Conservation (phyloP, 345 rosid species). For the Ceriops tagal region DNA sequence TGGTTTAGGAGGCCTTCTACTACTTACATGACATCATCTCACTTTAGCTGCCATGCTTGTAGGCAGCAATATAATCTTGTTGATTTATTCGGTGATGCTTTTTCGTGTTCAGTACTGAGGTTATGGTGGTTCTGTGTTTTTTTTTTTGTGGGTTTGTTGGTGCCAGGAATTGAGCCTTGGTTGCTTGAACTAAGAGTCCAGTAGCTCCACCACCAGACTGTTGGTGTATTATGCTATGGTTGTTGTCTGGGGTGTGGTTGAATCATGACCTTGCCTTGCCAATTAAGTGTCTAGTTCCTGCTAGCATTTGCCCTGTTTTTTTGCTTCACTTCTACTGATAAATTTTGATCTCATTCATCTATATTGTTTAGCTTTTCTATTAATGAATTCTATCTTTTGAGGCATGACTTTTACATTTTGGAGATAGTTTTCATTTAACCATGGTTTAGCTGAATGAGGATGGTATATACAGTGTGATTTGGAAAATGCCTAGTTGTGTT, state of each 20-base stretch:
- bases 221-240: neutral
- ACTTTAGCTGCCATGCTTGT: neutral
- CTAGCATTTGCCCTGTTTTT: neutral
- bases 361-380: too few relatives aligned
- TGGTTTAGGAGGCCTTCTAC: neutral
- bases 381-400: neutral
- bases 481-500: too few relatives aligned
- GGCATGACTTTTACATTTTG: constrained; percentile 1
- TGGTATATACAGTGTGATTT: neutral
- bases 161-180: too few relatives aligned
- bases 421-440: neutral
- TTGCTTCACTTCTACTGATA: too few relatives aligned
- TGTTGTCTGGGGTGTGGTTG: neutral
- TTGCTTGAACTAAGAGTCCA: too few relatives aligned
- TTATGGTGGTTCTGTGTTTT: too few relatives aligned
- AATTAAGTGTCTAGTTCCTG: neutral
- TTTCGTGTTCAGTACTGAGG: neutral
- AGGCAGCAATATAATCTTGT: too few relatives aligned
- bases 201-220: too few relatives aligned
- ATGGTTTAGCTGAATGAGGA: neutral
- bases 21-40: neutral
- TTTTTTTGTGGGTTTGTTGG: too few relatives aligned
- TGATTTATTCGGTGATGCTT: neutral
- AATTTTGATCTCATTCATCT: neutral
- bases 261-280: neutral